Conservation (phyloP, 202 grass and related monocot genomes). For the Zoysia matrella region DNA sequence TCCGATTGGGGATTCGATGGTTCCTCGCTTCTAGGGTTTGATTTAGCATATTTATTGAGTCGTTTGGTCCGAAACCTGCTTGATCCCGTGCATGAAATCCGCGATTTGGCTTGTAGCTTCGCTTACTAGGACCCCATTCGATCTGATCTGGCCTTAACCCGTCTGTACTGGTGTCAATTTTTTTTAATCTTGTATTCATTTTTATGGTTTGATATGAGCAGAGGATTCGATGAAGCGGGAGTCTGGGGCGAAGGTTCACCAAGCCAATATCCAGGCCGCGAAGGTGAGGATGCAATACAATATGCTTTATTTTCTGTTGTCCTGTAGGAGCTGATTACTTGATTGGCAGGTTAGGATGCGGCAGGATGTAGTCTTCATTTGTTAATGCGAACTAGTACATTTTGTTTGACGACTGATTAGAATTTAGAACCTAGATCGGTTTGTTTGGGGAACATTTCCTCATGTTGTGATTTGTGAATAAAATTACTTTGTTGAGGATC, state of each 20-base stretch:
- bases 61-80: background rate
- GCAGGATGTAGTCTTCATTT: background rate
- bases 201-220: conserved; percentile 42
- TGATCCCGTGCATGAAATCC: background rate
- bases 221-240: conserved; percentile 95
- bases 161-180: conserved; percentile 1
- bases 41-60: background rate
- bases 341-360: background rate
- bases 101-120: conserved; percentile 9
- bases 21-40: conserved; percentile 22
- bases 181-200: background rate
- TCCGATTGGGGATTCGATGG: background rate
- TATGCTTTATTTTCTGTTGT: background rate
- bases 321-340: background rate
- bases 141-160: conserved; percentile 30
- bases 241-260: conserved; percentile 85
- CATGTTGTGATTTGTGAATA: background rate
- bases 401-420: too few species aligned
- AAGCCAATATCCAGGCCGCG: conserved; percentile 86
- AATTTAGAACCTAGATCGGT: too few species aligned
- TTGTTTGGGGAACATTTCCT: too few species aligned
- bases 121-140: conserved; percentile 7
- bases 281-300: conserved; percentile 51
- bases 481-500: background rate
- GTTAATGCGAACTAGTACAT: too few species aligned